phyloP scores from a whole-genome alignment of 73 alveolate genomes.

The Paramecium sexaurelia region DNA sequence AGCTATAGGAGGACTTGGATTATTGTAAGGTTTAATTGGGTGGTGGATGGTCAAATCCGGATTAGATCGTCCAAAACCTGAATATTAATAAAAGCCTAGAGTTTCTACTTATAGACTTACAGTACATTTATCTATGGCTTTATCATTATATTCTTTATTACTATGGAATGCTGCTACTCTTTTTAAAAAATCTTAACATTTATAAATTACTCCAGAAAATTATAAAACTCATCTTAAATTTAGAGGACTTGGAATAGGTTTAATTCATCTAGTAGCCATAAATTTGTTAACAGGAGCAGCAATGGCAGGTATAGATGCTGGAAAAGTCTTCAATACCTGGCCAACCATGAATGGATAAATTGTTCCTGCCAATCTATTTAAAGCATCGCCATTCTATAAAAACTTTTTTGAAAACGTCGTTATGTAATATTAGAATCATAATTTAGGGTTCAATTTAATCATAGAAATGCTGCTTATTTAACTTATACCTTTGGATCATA shows the following conservation, averaged over 20 bases:
- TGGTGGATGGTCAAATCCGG: constrained; percentile 97
- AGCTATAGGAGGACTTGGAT: constrained; percentile 75
- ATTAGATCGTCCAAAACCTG: constrained; percentile 75
- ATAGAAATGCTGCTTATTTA: constrained; percentile 85
- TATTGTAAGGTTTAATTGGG: constrained; percentile 86
- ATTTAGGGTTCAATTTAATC: constrained; percentile 75
- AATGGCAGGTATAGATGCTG: constrained; percentile 90
- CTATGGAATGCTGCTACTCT: constrained; percentile 79
- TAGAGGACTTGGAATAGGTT: constrained; percentile 73
- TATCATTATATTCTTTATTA: constrained; percentile 71
- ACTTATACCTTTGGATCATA: constrained; percentile 60
- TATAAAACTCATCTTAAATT: constrained; percentile 62
- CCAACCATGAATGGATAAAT: constrained; percentile 82
- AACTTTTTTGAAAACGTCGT: constrained; percentile 85
- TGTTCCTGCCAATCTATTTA: constrained; percentile 70
- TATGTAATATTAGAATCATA: background rate
- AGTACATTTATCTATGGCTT: constrained; percentile 81
- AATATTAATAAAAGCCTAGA: constrained; percentile 80
- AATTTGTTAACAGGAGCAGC: constrained; percentile 77
- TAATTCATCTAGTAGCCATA: constrained; percentile 71
- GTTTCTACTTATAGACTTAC: constrained; percentile 87
- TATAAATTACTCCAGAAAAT: constrained; percentile 70
- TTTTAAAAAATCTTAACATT: constrained; percentile 83
- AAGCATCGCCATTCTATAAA: constrained; percentile 74
- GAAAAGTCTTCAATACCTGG: constrained; percentile 84